Conservation (phyloP, 2,329 filamentous ascomycete species). For the Stromatinia cepivora region DNA sequence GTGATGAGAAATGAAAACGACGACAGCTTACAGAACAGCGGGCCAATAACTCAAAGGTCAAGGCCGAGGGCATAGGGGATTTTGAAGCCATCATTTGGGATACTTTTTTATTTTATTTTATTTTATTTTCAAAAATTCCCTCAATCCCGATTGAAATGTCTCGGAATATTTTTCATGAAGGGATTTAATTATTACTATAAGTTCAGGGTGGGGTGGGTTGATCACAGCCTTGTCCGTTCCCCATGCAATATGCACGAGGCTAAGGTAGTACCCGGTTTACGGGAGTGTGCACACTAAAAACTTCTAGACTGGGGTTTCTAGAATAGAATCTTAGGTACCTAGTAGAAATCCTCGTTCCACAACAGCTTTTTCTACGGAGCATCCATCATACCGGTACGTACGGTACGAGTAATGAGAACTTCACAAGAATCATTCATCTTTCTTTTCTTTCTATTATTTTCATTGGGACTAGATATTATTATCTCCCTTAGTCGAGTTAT, state of each 20-base stretch:
- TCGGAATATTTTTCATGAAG: not conserved
- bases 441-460: not conserved
- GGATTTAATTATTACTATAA: not conserved
- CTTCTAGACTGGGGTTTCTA: not conserved
- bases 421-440: not conserved
- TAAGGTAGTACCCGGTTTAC: not conserved
- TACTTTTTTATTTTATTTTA: not conserved
- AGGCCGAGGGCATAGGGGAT: constrained; percentile 56
- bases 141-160: not conserved
- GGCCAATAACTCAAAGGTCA: constrained; percentile 76
- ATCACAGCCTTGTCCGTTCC: constrained; percentile 1
- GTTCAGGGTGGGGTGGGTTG: constrained; percentile 2
- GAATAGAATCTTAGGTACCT: not conserved
- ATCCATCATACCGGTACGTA: too few species aligned
- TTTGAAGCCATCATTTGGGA: constrained; percentile 25
- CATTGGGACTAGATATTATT: too few species aligned
- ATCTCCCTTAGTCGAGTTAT: not conserved
- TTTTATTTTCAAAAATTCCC: not conserved
- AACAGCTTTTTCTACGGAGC: not conserved
- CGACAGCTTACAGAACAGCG: constrained; percentile 70
- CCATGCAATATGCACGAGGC: not conserved
- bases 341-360: not conserved
- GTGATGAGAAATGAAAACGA: constrained; percentile 18
- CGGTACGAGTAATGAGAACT: not conserved
- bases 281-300: not conserved